Base-by-base conservation (phyloP, 208 protist genomes). In the Crithidia thermophila region DNA sequence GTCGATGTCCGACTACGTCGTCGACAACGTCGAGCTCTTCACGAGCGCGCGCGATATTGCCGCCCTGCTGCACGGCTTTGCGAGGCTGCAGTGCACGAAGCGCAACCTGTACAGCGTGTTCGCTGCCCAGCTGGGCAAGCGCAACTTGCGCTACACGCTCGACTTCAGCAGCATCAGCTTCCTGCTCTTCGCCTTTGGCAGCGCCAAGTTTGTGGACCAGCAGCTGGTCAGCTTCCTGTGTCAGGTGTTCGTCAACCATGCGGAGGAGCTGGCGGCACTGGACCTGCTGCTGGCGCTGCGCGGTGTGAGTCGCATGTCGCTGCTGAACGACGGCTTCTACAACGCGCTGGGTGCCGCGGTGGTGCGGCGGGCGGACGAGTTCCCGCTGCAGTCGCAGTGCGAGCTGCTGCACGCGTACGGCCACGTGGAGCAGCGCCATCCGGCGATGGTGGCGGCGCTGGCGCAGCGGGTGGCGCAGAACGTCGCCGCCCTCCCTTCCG, bases 41-140 rank as follows among this genome's bases (percentile, higher is more conserved):
- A 84, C 72, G 34, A 80, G 75, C 51, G 88, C 82, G 1, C 68
- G 23, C 5, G 82, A 88, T 36, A 84, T 96, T 42, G 76, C 81
- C 0, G 23, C 58, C n/a, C 43, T 96, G 39, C 66, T 96, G 16
- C 74, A 84, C 52, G 91, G 91, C 21, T 89, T 96, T 51, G 72
- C 87, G n/a, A 81, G 73, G 40, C 77, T 94, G 55, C 84, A 90
- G 46, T 85, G 79, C 72, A 93, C 82, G 14, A 88, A 88, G 49
- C 78, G 91, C n/a, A 79, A 68, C 47, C 46, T 96, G 18, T 96
- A 91, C 71, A 87, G 70, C 45, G 86, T 93, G 4, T 85, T 90
- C 55, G 34, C 85, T 7, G 68, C 42, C 18, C 80, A 79, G 13
- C 73, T 96, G 4, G 34, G 57, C 8, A 46, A 67, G 37, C 83